phyloP scores from a whole-genome alignment of 192 early-diverging fungal genomes.

The Phycomyces nitens region DNA sequence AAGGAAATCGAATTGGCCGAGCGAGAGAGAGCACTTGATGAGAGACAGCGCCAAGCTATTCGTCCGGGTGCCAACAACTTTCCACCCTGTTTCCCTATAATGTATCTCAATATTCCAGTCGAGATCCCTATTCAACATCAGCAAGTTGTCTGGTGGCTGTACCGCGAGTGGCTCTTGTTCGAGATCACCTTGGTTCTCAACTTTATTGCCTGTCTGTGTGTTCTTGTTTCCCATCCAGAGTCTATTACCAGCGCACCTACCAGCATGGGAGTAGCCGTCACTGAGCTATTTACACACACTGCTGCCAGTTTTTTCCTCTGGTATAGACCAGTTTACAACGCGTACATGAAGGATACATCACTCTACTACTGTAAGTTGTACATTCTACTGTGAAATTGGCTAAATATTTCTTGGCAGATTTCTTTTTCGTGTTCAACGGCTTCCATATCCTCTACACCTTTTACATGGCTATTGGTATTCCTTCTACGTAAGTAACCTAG shows the following conservation, averaged over 20 bases:
- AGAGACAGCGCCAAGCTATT: constrained; percentile 60
- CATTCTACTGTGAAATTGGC: background rate
- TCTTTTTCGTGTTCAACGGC: constrained; percentile 85
- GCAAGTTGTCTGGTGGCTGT: constrained; percentile 63
- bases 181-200: constrained; percentile 70
- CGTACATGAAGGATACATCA: constrained; percentile 82
- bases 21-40: constrained; percentile 65
- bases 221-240: constrained; percentile 63
- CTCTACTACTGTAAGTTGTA: constrained; percentile 72
- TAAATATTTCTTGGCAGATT: constrained; percentile 40
- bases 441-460: constrained; percentile 76
- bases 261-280: constrained; percentile 76
- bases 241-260: constrained; percentile 66
- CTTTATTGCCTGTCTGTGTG: constrained; percentile 70
- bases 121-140: constrained; percentile 69
- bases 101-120: constrained; percentile 74
- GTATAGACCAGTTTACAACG: constrained; percentile 88
- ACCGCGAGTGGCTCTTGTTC: constrained; percentile 71
- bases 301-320: constrained; percentile 76
- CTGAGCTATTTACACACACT: constrained; percentile 73
- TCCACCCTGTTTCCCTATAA: constrained; percentile 78
- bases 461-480: constrained; percentile 87
- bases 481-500: constrained; percentile 68
- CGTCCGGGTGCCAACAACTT: constrained; percentile 69
- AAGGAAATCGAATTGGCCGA: constrained; percentile 75